phyloP scores from a whole-genome alignment of 768 basidiomycete species.

The Boletellus ananiceps region DNA sequence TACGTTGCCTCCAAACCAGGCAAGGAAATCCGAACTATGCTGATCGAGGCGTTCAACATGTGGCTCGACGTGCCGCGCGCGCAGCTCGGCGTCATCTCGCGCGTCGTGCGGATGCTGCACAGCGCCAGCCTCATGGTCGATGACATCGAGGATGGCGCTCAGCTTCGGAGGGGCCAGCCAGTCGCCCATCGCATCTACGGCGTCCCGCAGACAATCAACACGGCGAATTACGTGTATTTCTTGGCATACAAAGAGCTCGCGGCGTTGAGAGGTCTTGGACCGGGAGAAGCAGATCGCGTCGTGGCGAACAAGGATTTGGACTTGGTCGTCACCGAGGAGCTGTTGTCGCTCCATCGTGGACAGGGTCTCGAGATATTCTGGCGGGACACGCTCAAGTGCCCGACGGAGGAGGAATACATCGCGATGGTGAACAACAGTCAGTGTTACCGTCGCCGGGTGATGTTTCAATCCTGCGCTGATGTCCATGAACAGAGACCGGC shows the following conservation, averaged over 20 bases:
- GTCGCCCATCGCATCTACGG: constrained; percentile 95
- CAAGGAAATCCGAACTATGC: constrained; percentile 83
- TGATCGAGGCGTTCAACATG: constrained; percentile 89
- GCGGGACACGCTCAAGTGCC: constrained; percentile 88
- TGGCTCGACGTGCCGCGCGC: constrained; percentile 83
- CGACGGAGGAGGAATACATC: constrained; percentile 92
- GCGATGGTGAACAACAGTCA: constrained; percentile 95
- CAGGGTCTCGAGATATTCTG: constrained; percentile 94
- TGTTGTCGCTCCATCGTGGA: constrained; percentile 87
- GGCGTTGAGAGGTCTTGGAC: no score
- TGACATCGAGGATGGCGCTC: constrained; percentile 91
- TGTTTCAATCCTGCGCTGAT: constrained; percentile 39
- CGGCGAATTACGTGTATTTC: constrained; percentile 96
- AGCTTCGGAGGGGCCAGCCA: constrained; percentile 82
- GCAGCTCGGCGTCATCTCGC: constrained; percentile 68
- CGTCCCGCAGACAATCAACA: constrained; percentile 93
- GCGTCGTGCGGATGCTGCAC: constrained; percentile 90
- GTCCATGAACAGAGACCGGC: constrained; percentile 69
- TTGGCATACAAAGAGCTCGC: constrained; percentile 74
- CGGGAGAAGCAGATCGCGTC: no score
- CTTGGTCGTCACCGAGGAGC: constrained; percentile 41
- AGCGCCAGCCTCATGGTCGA: constrained; percentile 93
- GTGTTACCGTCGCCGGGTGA: constrained; percentile 43
- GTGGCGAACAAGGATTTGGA: constrained; percentile 22
- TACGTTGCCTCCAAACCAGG: constrained; percentile 84